Conservation (phyloP, 2,329 filamentous ascomycete species). For the Aureobasidium sp. region DNA sequence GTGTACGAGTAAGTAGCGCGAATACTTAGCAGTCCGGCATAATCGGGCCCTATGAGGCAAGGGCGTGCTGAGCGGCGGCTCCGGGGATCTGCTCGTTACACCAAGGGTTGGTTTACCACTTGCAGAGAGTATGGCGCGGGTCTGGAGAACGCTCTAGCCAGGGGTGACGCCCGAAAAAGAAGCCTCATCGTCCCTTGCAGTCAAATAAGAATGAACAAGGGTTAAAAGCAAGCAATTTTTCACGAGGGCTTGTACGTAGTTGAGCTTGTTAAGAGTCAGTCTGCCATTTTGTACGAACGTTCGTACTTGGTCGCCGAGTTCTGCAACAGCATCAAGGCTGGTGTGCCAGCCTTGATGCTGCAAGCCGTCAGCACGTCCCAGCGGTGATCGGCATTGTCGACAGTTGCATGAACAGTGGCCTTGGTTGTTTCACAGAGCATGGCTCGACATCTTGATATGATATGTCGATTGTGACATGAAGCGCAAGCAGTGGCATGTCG, state of each 20-base stretch:
- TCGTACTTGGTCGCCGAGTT: not conserved
- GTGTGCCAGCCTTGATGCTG: not conserved
- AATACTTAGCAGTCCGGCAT: not conserved
- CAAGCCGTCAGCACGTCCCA: not conserved
- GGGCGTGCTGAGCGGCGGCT: not conserved
- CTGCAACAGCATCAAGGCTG: not conserved
- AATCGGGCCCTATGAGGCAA: not conserved
- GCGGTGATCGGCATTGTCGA: not conserved
- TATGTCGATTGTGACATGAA: not conserved
- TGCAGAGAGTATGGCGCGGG: not conserved
- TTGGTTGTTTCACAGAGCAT: not conserved
- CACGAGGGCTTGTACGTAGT: not conserved
- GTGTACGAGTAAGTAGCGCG: not conserved
- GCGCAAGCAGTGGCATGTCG: not conserved
- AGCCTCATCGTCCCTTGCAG: not conserved
- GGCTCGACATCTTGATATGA: not conserved
- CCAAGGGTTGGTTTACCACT: not conserved
- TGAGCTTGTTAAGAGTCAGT: not conserved
- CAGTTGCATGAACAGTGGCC: not conserved
- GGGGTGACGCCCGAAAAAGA: not conserved
- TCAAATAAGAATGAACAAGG: not conserved
- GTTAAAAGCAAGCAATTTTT: not conserved
- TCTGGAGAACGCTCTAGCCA: not conserved
- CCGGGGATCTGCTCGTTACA: conserved; percentile 7
- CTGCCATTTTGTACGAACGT: not conserved